phyloP scores from a whole-genome alignment of 345 rosid species.

The Sonneratia caseolaris region DNA sequence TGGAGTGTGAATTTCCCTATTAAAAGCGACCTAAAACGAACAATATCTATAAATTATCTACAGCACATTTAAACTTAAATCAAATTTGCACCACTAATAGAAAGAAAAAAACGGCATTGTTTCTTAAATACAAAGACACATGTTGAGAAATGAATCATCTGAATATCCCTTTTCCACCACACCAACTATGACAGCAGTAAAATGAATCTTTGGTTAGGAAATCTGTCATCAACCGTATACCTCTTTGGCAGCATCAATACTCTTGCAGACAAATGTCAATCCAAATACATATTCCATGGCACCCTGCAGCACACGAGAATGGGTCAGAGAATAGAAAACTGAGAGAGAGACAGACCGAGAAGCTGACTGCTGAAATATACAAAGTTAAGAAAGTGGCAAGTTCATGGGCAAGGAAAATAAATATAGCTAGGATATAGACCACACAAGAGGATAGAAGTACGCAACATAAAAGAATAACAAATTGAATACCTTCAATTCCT shows the following conservation, averaged over 20 bases:
- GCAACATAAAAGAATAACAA: constrained; percentile 10
- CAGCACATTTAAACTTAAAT: not conserved
- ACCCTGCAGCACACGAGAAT: constrained; percentile 34
- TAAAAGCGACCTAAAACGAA: constrained; percentile 70
- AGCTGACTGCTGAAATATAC: not conserved
- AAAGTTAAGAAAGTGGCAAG: not conserved
- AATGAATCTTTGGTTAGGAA: not conserved
- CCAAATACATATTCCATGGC: constrained; percentile 96
- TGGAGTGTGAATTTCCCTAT: constrained; percentile 50
- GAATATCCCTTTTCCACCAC: not conserved
- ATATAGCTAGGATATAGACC: not conserved
- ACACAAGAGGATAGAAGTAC: not conserved
- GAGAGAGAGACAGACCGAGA: not conserved
- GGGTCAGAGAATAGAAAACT: not conserved
- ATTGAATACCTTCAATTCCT: constrained; percentile 56
- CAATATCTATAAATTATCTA: not conserved
- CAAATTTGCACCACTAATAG: not conserved
- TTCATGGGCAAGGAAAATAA: not conserved
- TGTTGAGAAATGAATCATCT: not conserved
- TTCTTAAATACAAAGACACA: not conserved
- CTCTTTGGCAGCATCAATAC: constrained; percentile 76
- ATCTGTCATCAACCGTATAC: constrained; percentile 24
- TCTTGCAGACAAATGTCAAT: constrained; percentile 91
- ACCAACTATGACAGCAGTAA: not conserved
- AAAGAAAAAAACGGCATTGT: not conserved